A percentile compares a stretch with the other conserved stretches of the same genome.
Evolutionary conservation across 75 land plant genomes (phyloP).

Genomic region (Azolla pinnata): DNA sequence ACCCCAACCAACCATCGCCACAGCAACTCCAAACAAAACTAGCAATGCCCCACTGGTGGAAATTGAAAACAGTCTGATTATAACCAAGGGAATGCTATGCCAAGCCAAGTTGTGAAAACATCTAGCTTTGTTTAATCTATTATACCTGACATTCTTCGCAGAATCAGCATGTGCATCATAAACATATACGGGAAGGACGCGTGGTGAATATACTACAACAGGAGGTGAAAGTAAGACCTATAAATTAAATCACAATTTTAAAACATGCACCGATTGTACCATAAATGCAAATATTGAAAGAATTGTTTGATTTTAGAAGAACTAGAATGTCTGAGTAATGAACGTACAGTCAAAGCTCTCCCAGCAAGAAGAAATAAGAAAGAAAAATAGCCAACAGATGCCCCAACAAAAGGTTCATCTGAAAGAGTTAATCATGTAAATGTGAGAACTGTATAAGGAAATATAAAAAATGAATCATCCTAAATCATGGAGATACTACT

Average conservation of each 20-base stretch:
- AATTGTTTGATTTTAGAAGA: too few relatives aligned
- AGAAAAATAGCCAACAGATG: constrained; percentile 95
- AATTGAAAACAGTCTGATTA: neutral
- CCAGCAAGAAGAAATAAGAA: constrained; percentile 91
- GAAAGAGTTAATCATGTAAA: constrained; percentile 12
- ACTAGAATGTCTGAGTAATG: neutral
- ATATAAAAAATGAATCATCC: too few relatives aligned
- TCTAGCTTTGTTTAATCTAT: too few relatives aligned
- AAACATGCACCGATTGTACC: constrained; percentile 6
- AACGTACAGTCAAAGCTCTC: constrained; percentile 70
- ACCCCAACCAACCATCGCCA: constrained; percentile 97
- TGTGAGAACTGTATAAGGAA: neutral
- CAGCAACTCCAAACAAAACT: constrained; percentile 81
- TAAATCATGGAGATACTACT: too few relatives aligned
- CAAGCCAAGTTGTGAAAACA: too few relatives aligned
- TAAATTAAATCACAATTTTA: neutral
- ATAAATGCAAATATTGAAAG: too few relatives aligned
- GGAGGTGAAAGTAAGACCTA: constrained; percentile 98
- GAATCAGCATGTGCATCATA: constrained; percentile 99
- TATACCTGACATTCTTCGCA: constrained; percentile 97
- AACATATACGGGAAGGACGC: constrained; percentile 96
- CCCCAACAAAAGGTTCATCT: constrained; percentile 96
- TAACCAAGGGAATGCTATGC: neutral
- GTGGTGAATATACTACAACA: constrained; percentile 94
- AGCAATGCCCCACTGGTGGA: constrained; percentile 74